Evolutionary conservation across 257 asterid species (phyloP).

Genomic region (Jaltomata sinuosa): DNA sequence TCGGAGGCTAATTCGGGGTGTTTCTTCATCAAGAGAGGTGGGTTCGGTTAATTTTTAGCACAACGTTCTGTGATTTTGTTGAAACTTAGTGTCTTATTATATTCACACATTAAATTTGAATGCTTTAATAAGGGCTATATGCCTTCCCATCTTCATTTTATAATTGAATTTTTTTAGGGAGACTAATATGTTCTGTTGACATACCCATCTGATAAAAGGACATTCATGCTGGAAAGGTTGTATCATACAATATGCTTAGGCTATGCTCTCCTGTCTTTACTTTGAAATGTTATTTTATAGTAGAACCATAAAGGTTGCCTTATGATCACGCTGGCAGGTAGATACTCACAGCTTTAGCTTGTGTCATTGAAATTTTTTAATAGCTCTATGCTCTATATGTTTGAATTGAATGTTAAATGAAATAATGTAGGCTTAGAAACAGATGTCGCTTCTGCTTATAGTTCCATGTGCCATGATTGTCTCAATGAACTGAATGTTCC

Average conservation of each 20-base stretch:
- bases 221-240: not conserved
- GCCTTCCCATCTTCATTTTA: not conserved
- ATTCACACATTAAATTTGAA: not conserved
- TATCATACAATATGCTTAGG: not conserved
- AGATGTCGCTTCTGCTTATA: not conserved
- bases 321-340: not conserved
- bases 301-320: not conserved
- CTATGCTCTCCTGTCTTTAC: not conserved
- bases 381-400: not conserved
- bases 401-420: not conserved
- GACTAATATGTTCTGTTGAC: not conserved
- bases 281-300: not conserved
- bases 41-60: not conserved
- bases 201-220: not conserved
- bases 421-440: not conserved
- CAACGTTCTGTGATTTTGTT: not conserved
- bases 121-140: not conserved
- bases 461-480: not conserved
- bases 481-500: not conserved
- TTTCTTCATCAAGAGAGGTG: constrained; percentile 96
- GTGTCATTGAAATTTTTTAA: not conserved
- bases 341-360: not conserved
- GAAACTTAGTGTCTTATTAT: not conserved
- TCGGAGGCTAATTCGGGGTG: constrained; percentile 93
- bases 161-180: not conserved